Evolutionary conservation across 306 rosid species (phyloP).

Genomic region (Benincasa hispida): DNA sequence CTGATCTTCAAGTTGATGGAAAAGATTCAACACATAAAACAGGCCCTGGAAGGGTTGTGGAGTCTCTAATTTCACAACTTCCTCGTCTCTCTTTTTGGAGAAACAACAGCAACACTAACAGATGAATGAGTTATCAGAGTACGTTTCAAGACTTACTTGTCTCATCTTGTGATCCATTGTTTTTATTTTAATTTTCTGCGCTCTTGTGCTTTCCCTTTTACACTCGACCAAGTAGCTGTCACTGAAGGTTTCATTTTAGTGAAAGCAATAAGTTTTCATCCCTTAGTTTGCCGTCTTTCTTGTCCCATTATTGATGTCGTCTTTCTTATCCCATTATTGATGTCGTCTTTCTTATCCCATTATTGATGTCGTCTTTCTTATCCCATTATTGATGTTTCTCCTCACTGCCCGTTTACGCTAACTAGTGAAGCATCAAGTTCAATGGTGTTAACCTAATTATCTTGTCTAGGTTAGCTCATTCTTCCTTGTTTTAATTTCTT

Average conservation of each 20-base stretch:
- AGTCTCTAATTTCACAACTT: conserved; percentile 34
- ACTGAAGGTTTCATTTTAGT: background rate
- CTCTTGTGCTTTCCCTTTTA: background rate
- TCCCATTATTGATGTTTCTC: background rate
- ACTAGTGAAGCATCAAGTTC: background rate
- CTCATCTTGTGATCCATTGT: background rate
- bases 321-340: background rate
- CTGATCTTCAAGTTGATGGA: conserved; percentile 18
- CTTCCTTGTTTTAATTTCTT: background rate
- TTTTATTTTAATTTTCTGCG: background rate
- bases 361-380: background rate
- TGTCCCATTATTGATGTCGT: background rate
- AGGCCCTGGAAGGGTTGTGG: conserved; percentile 18
- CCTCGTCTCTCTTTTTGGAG: conserved; percentile 24
- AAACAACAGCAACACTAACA: conserved; percentile 21
- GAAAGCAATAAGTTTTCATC: background rate
- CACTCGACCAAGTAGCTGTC: background rate
- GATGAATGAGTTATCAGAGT: conserved; percentile 13
- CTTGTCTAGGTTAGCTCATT: background rate
- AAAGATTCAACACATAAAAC: conserved; percentile 22
- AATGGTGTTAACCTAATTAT: background rate
- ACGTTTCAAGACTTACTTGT: background rate
- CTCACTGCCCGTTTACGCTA: background rate
- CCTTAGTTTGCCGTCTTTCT: background rate
- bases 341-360: background rate